Conservation (phyloP, 1,139 yeast species). For the Sugiyamaella xylanicola region DNA sequence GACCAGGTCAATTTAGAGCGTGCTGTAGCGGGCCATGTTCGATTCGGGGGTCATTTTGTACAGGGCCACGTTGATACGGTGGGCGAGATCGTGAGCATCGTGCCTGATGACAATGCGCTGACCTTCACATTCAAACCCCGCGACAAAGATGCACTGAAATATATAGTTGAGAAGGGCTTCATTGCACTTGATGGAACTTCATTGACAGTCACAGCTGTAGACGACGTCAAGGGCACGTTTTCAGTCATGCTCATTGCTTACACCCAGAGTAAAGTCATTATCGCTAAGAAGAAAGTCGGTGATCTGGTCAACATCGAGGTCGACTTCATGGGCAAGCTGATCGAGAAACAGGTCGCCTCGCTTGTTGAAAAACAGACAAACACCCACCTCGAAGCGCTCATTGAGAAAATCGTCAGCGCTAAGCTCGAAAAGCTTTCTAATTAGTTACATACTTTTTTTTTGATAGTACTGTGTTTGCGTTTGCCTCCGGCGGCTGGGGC, state of each 20-base stretch:
- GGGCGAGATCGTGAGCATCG: conserved; percentile 60
- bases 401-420: conserved; percentile 49
- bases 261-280: conserved; percentile 79
- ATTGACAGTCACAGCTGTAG: conserved; percentile 82
- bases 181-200: conserved; percentile 92
- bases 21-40: conserved; percentile 77
- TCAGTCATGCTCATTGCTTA: conserved; percentile 90
- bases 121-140: conserved; percentile 72
- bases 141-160: conserved; percentile 63
- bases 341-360: conserved; percentile 77
- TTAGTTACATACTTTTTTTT: background rate
- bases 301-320: conserved; percentile 86
- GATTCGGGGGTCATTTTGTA: conserved; percentile 96
- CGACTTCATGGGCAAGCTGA: conserved; percentile 87
- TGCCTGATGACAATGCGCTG: conserved; percentile 76
- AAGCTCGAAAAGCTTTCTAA: conserved; percentile 7
- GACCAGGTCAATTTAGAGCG: conserved; percentile 82
- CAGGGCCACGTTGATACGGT: conserved; percentile 97
- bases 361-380: conserved; percentile 52
- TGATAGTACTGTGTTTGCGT: background rate
- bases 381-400: conserved; percentile 47
- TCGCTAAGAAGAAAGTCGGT: conserved; percentile 65
- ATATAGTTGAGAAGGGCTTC: conserved; percentile 91
- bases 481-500: conserved; percentile 15
- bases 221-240: conserved; percentile 57